Conservation (phyloP, 2,329 filamentous ascomycete genomes). For the Beauveria rudraprayagi region DNA sequence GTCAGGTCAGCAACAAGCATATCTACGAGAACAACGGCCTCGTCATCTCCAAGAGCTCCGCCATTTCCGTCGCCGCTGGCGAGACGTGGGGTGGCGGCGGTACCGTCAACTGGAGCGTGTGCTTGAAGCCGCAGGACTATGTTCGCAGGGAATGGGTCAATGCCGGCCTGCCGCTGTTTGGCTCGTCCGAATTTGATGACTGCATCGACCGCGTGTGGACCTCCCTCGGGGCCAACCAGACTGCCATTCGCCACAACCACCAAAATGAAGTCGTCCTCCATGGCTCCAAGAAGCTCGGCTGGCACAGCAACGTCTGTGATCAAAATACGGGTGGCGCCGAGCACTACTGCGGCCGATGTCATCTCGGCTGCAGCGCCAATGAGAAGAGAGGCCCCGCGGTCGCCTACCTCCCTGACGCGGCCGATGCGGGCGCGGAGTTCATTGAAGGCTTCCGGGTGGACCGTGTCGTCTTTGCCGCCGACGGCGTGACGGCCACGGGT, state of each 20-base stretch:
- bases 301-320: conserved; percentile 58
- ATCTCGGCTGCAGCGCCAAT: conserved; percentile 53
- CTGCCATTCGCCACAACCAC: conserved; percentile 63
- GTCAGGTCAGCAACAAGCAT: conserved; percentile 47
- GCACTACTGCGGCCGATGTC: conserved; percentile 66
- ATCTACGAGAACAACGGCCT: conserved; percentile 64
- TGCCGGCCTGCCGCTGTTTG: conserved; percentile 63
- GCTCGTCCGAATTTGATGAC: conserved; percentile 64
- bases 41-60: conserved; percentile 45
- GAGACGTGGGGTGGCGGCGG: conserved; percentile 79
- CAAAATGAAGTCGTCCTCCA: conserved; percentile 66
- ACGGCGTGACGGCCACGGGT: conserved; percentile 54
- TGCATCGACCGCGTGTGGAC: conserved; percentile 71
- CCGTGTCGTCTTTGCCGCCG: conserved; percentile 58
- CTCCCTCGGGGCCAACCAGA: conserved; percentile 65
- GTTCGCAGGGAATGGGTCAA: conserved; percentile 78
- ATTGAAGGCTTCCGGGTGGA: conserved; percentile 74
- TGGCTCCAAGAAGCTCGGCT: conserved; percentile 66
- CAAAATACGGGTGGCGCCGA: conserved; percentile 69
- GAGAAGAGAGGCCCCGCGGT: conserved; percentile 74
- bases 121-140: conserved; percentile 59
- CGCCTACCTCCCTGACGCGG: conserved; percentile 73
- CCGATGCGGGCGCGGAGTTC: conserved; percentile 67
- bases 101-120: conserved; percentile 75
- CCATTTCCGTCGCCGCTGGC: conserved; percentile 57